A percentile compares a stretch with the other conserved stretches of the same genome.
phyloP scores from a whole-genome alignment of 1,139 yeast species.

The Meyerozyma guilliermondii region DNA sequence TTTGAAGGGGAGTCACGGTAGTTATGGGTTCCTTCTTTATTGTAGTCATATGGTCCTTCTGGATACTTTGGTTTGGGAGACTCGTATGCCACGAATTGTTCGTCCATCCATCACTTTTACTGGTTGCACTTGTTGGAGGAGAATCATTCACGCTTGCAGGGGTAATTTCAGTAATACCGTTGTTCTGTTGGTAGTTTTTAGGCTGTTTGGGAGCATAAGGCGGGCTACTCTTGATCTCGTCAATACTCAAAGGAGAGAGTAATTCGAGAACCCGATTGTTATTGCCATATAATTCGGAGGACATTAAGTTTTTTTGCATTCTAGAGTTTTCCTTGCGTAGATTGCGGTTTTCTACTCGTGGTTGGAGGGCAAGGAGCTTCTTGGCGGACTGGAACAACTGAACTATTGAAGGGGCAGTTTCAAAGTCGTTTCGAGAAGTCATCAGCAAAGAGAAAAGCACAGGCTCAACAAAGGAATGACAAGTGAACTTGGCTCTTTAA shows the following conservation, averaged over 20 bases:
- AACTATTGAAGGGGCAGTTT: constrained; percentile 34
- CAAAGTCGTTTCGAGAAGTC: constrained; percentile 10
- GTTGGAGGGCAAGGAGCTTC: constrained; percentile 34
- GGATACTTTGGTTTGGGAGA: not conserved
- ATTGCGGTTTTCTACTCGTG: constrained; percentile 39
- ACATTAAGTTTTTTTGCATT: constrained; percentile 10
- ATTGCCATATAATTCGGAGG: constrained; percentile 1
- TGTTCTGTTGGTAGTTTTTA: constrained; percentile 7
- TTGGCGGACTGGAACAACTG: constrained; percentile 43
- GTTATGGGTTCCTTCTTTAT: constrained; percentile 3
- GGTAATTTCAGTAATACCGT: not conserved
- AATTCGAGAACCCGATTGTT: constrained; percentile 9
- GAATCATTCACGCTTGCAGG: constrained; percentile 1
- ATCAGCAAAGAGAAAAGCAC: not conserved
- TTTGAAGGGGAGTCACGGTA: constrained; percentile 1
- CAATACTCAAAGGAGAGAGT: constrained; percentile 9
- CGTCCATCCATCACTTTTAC: constrained; percentile 2
- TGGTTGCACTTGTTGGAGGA: not conserved
- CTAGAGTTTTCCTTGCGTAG: constrained; percentile 31
- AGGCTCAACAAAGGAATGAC: not conserved
- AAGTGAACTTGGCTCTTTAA: no score
- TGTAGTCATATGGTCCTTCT: not conserved
- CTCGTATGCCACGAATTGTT: constrained; percentile 2
- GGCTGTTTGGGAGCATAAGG: constrained; percentile 1
- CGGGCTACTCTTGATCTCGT: constrained; percentile 2